Conservation (phyloP, 169 alveolate genomes). For the Cryptosporidium ryanae region DNA sequence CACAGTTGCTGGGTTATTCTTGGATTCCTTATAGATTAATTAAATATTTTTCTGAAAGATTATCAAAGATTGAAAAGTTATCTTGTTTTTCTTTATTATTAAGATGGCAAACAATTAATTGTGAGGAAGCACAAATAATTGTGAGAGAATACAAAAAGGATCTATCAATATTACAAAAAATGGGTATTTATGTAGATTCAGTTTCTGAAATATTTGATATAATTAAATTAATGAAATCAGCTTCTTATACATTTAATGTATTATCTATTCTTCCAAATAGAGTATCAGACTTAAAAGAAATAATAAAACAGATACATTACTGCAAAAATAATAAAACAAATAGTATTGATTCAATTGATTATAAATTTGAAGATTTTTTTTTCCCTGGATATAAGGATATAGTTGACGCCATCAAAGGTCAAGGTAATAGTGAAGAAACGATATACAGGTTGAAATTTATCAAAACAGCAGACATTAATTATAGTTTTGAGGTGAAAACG, state of each 20-base stretch:
- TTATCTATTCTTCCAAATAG: constrained; percentile 14
- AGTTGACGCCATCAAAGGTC: background rate
- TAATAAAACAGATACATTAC: background rate
- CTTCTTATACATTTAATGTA: constrained; percentile 31
- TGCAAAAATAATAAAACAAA: background rate
- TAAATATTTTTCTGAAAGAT: constrained; percentile 6
- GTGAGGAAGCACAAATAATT: constrained; percentile 19
- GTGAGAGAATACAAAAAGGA: constrained; percentile 26
- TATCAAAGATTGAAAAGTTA: background rate
- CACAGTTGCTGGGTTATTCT: constrained; percentile 27
- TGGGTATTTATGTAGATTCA: constrained; percentile 8
- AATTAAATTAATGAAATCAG: constrained; percentile 20
- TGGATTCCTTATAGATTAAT: constrained; percentile 55
- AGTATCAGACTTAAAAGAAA: constrained; percentile 14
- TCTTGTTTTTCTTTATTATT: background rate
- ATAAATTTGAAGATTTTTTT: background rate
- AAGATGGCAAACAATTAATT: constrained; percentile 9
- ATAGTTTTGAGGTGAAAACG: background rate
- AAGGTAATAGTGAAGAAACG: background rate
- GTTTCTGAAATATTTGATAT: background rate
- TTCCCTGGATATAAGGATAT: constrained; percentile 35
- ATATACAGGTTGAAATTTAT: constrained; percentile 2
- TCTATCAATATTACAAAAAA: background rate
- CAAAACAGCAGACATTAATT: background rate
- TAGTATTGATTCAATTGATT: background rate